Percentiles rank a stretch among this genome's conserved stretches.
These are phyloP conservation scores for Penicillium chermesinum DNA, from an alignment of 495 filamentous ascomycete species.

Conservation along the genomic window DNA sequence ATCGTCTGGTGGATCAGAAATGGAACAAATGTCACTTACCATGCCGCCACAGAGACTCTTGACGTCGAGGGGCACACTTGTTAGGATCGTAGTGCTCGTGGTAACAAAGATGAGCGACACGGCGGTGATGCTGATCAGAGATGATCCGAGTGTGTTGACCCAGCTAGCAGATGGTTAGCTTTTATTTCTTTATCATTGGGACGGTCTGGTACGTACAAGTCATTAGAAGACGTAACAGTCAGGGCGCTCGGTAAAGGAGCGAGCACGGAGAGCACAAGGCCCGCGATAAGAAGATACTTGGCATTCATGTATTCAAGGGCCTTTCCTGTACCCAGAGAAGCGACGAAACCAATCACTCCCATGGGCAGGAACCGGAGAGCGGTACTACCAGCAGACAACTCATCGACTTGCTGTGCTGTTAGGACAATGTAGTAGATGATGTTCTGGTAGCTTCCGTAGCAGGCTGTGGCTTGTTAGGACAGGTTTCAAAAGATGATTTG, in stretches of 20 bases:
- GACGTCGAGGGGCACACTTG: conserved; percentile 31
- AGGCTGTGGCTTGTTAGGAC: conserved; percentile 15
- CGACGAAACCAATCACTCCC: conserved; percentile 33
- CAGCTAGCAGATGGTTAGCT: conserved; percentile 22
- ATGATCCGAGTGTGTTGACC: conserved; percentile 32
- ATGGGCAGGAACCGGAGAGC: conserved; percentile 34
- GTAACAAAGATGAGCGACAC: conserved; percentile 36
- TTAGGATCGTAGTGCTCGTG: conserved; percentile 32
- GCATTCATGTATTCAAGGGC: conserved; percentile 33
- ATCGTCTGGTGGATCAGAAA: background rate
- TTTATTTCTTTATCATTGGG: too few species aligned
- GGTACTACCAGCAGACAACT: conserved; percentile 28
- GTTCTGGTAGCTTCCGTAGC: conserved; percentile 37
- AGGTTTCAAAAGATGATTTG: background rate
- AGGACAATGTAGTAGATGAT: conserved; percentile 39
- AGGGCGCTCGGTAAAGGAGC: conserved; percentile 31
- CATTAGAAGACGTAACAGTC: conserved; percentile 20
- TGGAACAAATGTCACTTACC: conserved; percentile 11
- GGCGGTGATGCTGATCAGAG: conserved; percentile 35
- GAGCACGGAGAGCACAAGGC: conserved; percentile 26
- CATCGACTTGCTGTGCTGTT: conserved; percentile 31
- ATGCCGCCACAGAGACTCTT: conserved; percentile 34
- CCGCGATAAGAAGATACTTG: conserved; percentile 29
- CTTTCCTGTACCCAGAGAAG: conserved; percentile 33
- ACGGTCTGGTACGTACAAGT: conserved; percentile 23